Evolutionary conservation across 257 asterid genomes (phyloP), one percentile per base, ranked within the genome.

Genomic region (Solanum clarkiae): DNA sequence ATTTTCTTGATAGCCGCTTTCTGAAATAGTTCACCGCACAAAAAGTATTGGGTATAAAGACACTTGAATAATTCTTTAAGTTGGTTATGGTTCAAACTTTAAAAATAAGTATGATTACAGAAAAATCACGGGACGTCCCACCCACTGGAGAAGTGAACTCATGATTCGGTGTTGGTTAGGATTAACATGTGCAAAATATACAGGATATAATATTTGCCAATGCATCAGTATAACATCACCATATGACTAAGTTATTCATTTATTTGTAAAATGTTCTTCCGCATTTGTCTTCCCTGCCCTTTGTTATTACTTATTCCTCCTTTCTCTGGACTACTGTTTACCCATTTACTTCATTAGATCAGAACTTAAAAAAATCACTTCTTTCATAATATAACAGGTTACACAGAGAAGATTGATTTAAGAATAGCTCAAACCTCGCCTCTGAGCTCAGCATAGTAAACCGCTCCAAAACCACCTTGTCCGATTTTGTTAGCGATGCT

Each of bases 1-100:
- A 96, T 96, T 93, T 94, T 96, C 95, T 96, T 96, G 63, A 96
- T 93, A 44, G 99, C 99, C 20, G 98, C 98, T 96, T 92, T 96
- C 99, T 96, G 98, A 93, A 91, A 63, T 80, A 55, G 60, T 47
- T 60, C 10, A 42, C 51, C 65, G 79, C 80, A 65, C 42, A 24
- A 65, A 47, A 62, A 63, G 13, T 45, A 66, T 56, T 26, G 81
- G 45, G 56, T 32, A 84, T 36, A 20, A 69, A 53, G 56, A 55
- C 55, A 84, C 80, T 65, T 24, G 55, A 66, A 51, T 47, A 66
- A 42, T 68, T 66, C 81, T 68, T 32, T 84, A 69, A 26, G 65
- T 79, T 1, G 18, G 18, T 9, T 26, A 53, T 26, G 65, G 65
- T 26, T 53, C 16, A 26, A 51, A 79, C 59, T 53, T 53, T 29